These are phyloP conservation scores for Tolypocladium tropicale DNA, from an alignment of 2,329 filamentous ascomycete species.

Conservation along the genomic window DNA sequence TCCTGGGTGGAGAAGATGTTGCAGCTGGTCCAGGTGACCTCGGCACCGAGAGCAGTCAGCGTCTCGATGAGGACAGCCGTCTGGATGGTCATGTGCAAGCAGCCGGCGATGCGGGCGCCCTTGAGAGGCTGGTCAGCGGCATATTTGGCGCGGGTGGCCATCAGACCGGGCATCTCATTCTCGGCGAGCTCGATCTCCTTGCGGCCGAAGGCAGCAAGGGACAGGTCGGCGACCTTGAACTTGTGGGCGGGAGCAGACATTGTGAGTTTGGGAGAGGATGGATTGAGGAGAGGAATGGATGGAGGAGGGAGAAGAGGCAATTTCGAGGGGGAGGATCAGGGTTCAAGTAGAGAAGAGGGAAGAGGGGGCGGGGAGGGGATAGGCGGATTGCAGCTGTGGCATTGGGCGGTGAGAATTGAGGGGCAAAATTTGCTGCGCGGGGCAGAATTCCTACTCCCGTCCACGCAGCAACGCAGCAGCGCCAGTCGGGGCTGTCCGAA, in stretches of 20 bases:
- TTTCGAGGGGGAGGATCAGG: slow-evolving; percentile 12
- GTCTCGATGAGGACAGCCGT: slow-evolving; percentile 99
- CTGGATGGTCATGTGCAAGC: slow-evolving; percentile 99
- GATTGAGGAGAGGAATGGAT: slow-evolving; percentile 6
- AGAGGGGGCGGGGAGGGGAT: background rate
- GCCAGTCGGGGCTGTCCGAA: background rate
- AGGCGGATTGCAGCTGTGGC: slow-evolving; percentile 1
- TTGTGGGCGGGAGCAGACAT: slow-evolving; percentile 77
- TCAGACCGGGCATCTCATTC: slow-evolving; percentile 94
- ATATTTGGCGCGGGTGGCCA: slow-evolving; percentile 90
- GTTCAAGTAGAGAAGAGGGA: slow-evolving; percentile 8
- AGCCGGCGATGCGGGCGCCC: slow-evolving; percentile 93
- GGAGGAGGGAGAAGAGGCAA: slow-evolving; percentile 5
- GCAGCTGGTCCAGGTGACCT: slow-evolving; percentile 98
- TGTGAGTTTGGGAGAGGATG: slow-evolving; percentile 18
- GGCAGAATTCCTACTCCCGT: background rate
- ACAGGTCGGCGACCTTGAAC: slow-evolving; percentile 98
- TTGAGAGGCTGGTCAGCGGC: slow-evolving; percentile 84
- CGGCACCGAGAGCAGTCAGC: slow-evolving; percentile 83
- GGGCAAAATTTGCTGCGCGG: slow-evolving; percentile 5
- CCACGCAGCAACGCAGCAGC: background rate
- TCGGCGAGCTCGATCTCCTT: slow-evolving; percentile 98
- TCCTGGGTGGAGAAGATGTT: slow-evolving; percentile 99
- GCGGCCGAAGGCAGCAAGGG: slow-evolving; percentile 94
- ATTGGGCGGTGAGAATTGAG: slow-evolving; percentile 5